Base-by-base conservation (phyloP, 2,329 filamentous ascomycete species). In the Aspergillus tamarii region DNA sequence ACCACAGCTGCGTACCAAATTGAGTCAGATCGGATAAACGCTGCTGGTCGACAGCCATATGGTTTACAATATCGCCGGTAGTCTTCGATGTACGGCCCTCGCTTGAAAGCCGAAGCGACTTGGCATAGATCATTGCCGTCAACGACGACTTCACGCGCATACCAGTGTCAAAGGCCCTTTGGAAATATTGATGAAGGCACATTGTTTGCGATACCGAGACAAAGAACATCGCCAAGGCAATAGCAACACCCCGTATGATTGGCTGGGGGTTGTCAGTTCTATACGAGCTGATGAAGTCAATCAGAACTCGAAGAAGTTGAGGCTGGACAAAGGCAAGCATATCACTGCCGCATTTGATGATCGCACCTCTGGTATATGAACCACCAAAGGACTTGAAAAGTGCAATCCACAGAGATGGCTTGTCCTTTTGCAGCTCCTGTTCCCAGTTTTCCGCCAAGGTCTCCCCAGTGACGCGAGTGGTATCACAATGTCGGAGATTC, bases 41-140 rank as follows among this genome's bases (percentile, higher is more conserved):
- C 79, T 99, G 95, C 16, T 94, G 94, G 76, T 99, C 95, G 11
- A 99, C 94, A 53, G 96, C 95, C 94, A 99, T 99, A 80, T 97
- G 95, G 76, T 99, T 99, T 76, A 99, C 95, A 73, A 99, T 98
- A 73, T 99, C 96, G 62, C 95, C 95, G 0, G 95, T 99, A 0
- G 92, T 92, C 81, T 98, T 97, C 52, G 89, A 81, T 2, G 93
- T 87, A 60, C 94, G 88, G 10, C 95, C 95, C 80, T 99, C 95
- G 72, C 96, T 98, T 6, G 94, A 98, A 21, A 99, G 84, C 67
- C 88, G 90, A 66, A 98, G 84, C 0, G 94, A 91, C 81, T 99
- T 99, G 64, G 89, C 87, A 78, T 99, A 99, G 68, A 99, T 98
- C 63, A 93, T 88, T 1, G 94, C 91, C 8, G 92, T 94, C 66